Conservation (phyloP, 2,329 filamentous ascomycete species). For the Ambrosiella cleistominuta region DNA sequence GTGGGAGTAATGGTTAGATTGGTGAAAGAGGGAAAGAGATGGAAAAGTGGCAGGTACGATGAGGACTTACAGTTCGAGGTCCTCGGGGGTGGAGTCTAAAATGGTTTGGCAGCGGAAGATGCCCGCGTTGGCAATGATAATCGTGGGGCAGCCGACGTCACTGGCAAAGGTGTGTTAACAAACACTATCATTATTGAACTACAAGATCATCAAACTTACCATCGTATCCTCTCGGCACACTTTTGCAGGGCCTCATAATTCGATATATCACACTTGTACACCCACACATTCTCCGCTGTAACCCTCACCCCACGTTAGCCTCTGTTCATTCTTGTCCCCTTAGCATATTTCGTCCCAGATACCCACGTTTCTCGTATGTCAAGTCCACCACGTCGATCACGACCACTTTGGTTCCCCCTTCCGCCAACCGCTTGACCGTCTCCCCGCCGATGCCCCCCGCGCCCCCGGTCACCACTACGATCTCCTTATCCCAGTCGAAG, state of each 20-base stretch:
- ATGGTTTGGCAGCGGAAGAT: constrained; percentile 34
- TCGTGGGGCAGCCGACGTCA: constrained; percentile 25
- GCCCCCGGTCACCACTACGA: constrained; percentile 42
- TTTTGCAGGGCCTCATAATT: constrained; percentile 26
- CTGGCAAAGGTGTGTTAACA: background rate
- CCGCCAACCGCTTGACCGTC: constrained; percentile 33
- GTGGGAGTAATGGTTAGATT: background rate
- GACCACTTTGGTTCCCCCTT: constrained; percentile 35
- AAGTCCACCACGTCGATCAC: constrained; percentile 37
- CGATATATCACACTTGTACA: constrained; percentile 39
- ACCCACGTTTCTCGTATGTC: constrained; percentile 24
- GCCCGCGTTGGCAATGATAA: constrained; percentile 38
- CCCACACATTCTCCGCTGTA: constrained; percentile 24
- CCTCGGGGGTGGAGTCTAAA: constrained; percentile 28
- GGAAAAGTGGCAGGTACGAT: background rate
- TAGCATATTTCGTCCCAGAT: background rate
- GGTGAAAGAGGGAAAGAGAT: background rate
- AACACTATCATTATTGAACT: background rate
- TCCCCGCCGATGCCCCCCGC: constrained; percentile 40
- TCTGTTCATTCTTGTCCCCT: background rate
- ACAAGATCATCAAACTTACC: background rate
- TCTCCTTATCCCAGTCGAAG: constrained; percentile 36
- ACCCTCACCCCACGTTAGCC: constrained; percentile 6
- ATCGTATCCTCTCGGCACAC: constrained; percentile 24
- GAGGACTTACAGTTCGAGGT: constrained; percentile 20